A percentile compares a stretch with the other conserved stretches of the same genome.
Evolutionary conservation across 73 alveolate genomes (phyloP).

Genomic region (Uronychia setigera): DNA sequence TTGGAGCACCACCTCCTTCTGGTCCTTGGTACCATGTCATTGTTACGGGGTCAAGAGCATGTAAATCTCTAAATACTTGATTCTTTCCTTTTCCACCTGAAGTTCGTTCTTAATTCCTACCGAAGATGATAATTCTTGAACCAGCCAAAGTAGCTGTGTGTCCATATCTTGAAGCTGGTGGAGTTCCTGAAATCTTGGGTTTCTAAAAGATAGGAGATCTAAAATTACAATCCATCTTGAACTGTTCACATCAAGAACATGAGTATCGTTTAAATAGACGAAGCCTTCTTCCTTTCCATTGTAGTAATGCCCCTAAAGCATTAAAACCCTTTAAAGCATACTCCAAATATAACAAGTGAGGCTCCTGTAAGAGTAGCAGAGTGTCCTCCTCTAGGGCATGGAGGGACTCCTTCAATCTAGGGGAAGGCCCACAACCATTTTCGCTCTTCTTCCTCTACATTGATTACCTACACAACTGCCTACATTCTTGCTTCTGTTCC

Average conservation of each 20-base stretch:
- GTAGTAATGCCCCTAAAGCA: constrained; percentile 96
- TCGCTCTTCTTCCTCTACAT: constrained; percentile 64
- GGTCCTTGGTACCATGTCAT: constrained; percentile 99
- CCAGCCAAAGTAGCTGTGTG: constrained; percentile 98
- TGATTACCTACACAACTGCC: neutral
- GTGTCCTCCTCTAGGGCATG: constrained; percentile 99
- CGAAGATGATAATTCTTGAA: constrained; percentile 95
- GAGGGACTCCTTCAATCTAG: constrained; percentile 95
- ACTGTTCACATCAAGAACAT: constrained; percentile 95
- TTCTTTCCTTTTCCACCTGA: constrained; percentile 66
- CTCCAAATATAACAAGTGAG: constrained; percentile 94
- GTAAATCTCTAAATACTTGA: constrained; percentile 91
- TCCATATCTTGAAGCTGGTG: constrained; percentile 98
- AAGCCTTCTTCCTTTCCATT: constrained; percentile 95
- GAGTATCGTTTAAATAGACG: constrained; percentile 95
- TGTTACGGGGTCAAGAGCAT: constrained; percentile 98
- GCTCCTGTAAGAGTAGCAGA: constrained; percentile 97
- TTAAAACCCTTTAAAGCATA: no score
- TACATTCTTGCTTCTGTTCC: constrained; percentile 23
- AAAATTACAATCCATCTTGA: constrained; percentile 89
- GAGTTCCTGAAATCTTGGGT: constrained; percentile 96
- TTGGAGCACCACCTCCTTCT: constrained; percentile 98
- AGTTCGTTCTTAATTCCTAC: constrained; percentile 61
- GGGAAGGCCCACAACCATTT: constrained; percentile 94
- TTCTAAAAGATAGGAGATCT: constrained; percentile 8